Evolutionary conservation across 1,284 basidiomycete species (phyloP).

Genomic region (Cerrena zonata): DNA sequence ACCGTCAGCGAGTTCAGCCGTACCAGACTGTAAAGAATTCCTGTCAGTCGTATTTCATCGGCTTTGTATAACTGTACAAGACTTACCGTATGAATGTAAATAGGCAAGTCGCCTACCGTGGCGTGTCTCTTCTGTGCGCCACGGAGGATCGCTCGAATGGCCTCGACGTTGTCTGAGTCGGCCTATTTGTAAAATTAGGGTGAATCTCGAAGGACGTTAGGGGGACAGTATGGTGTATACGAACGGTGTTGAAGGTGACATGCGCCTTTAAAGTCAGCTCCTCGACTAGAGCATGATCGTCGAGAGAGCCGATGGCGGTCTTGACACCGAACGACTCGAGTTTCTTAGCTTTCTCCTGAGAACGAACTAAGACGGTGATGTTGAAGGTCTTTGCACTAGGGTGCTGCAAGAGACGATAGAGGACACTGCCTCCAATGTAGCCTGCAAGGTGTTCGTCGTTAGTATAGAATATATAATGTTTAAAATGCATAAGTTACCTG

Average conservation of each 20-base stretch:
- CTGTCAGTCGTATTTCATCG: neutral
- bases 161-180: constrained; percentile 35
- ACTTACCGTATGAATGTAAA: constrained; percentile 49
- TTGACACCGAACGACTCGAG: constrained; percentile 33
- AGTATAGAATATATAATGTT: neutral
- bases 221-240: constrained; percentile 11
- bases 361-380: constrained; percentile 38
- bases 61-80: neutral
- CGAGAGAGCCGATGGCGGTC: constrained; percentile 34
- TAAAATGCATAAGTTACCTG: neutral
- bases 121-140: constrained; percentile 41
- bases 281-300: constrained; percentile 27
- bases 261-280: constrained; percentile 19
- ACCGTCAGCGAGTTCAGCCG: constrained; percentile 18
- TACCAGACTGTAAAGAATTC: constrained; percentile 28
- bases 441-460: too few species aligned
- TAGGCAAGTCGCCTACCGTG: constrained; percentile 34
- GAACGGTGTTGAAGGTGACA: constrained; percentile 21
- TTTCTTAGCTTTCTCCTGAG: constrained; percentile 35
- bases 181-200: constrained; percentile 25
- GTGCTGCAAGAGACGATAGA: constrained; percentile 35
- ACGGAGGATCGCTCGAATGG: constrained; percentile 36
- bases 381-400: constrained; percentile 30
- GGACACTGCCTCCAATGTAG: constrained; percentile 39
- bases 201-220: neutral